Percentiles rank a stretch among this genome's conserved stretches.
Conservation (phyloP, 176 grass and related monocot species). For the Melocanna baccifera region DNA sequence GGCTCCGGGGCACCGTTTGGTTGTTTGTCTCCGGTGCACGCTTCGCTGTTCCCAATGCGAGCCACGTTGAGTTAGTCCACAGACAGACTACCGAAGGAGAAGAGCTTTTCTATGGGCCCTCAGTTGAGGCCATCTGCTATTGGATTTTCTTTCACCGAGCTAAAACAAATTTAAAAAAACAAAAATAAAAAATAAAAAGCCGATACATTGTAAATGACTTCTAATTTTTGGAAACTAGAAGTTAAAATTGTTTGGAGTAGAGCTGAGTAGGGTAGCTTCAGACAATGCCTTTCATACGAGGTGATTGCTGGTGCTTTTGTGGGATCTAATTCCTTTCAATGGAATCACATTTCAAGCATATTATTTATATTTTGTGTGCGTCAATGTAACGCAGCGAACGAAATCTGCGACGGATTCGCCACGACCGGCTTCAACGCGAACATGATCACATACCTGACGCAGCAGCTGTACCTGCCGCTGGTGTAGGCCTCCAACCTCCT, state of each 20-base stretch:
- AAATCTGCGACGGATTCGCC: constrained; percentile 61
- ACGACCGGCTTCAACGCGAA: constrained; percentile 55
- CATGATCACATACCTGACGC: constrained; percentile 73
- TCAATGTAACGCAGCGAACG: constrained; percentile 40
- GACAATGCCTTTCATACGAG: constrained; percentile 71
- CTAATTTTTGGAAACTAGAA: too few species aligned
- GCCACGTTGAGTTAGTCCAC: background rate
- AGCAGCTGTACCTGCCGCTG: constrained; percentile 62
- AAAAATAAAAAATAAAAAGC: too few species aligned
- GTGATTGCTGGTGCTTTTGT: background rate
- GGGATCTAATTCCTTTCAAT: too few species aligned
- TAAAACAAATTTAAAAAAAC: too few species aligned
- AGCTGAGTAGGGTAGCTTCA: constrained; percentile 42
- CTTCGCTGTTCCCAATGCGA: constrained; percentile 4
- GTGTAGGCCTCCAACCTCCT: constrained; percentile 71
- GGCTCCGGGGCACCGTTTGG: background rate
- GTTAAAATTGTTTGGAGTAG: too few species aligned
- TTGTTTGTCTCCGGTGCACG: background rate
- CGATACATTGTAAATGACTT: too few species aligned
- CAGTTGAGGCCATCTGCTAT: too few species aligned
- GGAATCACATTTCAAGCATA: background rate
- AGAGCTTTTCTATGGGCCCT: too few species aligned
- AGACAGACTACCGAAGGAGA: background rate
- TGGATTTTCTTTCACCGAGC: too few species aligned
- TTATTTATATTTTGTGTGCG: background rate